Evolutionary conservation across 139 green algal genomes (phyloP), one percentile per base, ranked within the genome.

Genomic region (Chlamydomonas asymmetrica): DNA sequence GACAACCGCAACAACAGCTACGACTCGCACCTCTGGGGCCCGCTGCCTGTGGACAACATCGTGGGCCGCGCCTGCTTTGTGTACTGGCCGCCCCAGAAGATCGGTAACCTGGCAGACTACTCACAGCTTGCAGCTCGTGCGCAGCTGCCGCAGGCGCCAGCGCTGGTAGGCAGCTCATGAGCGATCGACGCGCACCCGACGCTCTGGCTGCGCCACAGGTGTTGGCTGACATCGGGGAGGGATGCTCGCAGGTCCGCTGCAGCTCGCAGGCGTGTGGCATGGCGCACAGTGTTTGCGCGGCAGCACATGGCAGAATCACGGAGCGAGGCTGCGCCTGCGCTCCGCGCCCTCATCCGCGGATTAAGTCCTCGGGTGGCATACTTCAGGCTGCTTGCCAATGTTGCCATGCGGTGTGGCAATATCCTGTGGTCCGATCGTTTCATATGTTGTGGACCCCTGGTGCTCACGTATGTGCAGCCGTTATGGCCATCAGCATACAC

Each of bases 1-100:
- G 96, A 99, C 88, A 99, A 99, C 88, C 88, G 96, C 65, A 99
- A 99, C 91, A 99, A 99, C 91, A 96, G 87, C 72, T 99, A 98
- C 75, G 96, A 99, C 82, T 95, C 88, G 2, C 96, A 99, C 85
- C 71, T 98, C 23, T 99, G 96, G 96, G 96, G 96, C 1, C 94
- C 96, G 0, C 83, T 99, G 63, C 94, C 95, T 0, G 69, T 76
- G 34, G 82, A 97, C 60, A 97, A 97, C 74, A 91, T 98, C 32
- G 71, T 97, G 25, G 94, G 94, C 3, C 84, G 94, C 1, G 96
- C 94, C 0, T 80, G 91, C 32, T 95, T 89, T 63, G 93, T 94
- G 56, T 99, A 99, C 83, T 99, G 96, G 96, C 95, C 95, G 0
- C 85, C 87, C 0, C 84, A 84, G 18, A 91, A 91, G 62, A 72